Evolutionary conservation across 2,329 filamentous ascomycete genomes (phyloP).

Genomic region (Thielaviopsis populi): DNA sequence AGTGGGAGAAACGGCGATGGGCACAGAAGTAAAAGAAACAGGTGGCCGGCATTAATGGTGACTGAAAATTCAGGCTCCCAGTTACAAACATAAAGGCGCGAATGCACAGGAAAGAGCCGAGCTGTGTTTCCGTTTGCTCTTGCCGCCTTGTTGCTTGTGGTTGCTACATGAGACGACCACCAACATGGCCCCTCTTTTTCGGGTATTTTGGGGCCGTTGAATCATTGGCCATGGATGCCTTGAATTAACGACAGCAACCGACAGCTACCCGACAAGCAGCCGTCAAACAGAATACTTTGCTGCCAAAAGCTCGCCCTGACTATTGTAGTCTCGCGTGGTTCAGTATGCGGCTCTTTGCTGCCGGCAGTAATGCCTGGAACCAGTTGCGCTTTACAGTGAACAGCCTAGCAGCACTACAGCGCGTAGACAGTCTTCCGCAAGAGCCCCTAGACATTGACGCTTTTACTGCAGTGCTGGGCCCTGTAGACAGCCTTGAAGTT

Average conservation of each 20-base stretch:
- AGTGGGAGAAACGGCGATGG: not conserved
- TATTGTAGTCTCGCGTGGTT: not conserved
- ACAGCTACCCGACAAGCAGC: too few relatives aligned
- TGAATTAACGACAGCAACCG: not conserved
- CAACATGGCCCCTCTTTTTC: not conserved
- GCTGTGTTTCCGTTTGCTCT: not conserved
- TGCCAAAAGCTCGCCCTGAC: not conserved
- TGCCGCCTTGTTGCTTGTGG: not conserved
- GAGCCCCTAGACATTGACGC: slow-evolving; percentile 32
- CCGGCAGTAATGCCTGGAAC: slow-evolving; percentile 45
- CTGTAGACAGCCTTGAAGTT: slow-evolving; percentile 25
- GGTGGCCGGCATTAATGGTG: not conserved
- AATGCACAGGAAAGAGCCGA: not conserved
- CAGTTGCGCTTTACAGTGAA: slow-evolving; percentile 31
- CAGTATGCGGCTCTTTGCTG: slow-evolving; percentile 29
- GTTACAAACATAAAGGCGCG: not conserved
- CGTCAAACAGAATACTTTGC: not conserved
- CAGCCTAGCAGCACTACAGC: not conserved
- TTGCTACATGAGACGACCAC: not conserved
- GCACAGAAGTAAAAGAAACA: not conserved
- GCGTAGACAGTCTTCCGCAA: slow-evolving; percentile 4
- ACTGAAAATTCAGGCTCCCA: not conserved
- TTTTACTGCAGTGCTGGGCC: slow-evolving; percentile 31
- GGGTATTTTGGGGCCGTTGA: not conserved
- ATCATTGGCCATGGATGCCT: not conserved